Evolutionary conservation across 2,329 filamentous ascomycete genomes (phyloP).

Genomic region (Aspergillus puulaauensis): DNA sequence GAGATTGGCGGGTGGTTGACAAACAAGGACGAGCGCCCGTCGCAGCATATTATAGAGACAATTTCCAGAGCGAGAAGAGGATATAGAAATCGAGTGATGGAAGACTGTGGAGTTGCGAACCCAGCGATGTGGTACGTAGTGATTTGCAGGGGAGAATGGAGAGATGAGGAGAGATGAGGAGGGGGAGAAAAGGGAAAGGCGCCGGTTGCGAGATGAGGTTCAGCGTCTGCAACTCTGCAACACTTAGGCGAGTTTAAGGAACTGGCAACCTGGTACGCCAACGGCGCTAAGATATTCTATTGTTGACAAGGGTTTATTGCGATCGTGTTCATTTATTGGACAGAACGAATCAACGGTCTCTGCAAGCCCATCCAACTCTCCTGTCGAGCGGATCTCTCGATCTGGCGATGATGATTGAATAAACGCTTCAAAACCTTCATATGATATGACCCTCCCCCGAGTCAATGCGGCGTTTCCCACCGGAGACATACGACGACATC

Average conservation of each 20-base stretch:
- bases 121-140: constrained; percentile 31
- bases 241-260: constrained; percentile 2
- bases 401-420: neutral
- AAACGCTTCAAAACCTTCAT: neutral
- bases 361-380: neutral
- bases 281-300: neutral
- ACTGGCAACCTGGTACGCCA: constrained; percentile 1
- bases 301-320: neutral
- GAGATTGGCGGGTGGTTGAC: constrained; percentile 4
- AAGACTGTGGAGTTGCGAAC: constrained; percentile 22
- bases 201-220: constrained; percentile 2
- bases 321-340: constrained; percentile 2
- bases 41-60: constrained; percentile 13
- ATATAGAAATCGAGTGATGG: constrained; percentile 1
- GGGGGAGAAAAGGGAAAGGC: neutral
- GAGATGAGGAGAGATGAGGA: constrained; percentile 8
- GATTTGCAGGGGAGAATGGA: constrained; percentile 28
- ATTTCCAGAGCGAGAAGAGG: neutral
- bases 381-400: neutral
- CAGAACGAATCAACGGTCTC: constrained; percentile 2
- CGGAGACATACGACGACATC: neutral
- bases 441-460: neutral
- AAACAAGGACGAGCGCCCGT: constrained; percentile 6
- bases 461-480: neutral
- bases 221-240: constrained; percentile 1